Percentiles rank a stretch among this genome's conserved stretches.
Evolutionary conservation across 345 rosid species (phyloP).

Genomic region (Syzygium aromaticum): DNA sequence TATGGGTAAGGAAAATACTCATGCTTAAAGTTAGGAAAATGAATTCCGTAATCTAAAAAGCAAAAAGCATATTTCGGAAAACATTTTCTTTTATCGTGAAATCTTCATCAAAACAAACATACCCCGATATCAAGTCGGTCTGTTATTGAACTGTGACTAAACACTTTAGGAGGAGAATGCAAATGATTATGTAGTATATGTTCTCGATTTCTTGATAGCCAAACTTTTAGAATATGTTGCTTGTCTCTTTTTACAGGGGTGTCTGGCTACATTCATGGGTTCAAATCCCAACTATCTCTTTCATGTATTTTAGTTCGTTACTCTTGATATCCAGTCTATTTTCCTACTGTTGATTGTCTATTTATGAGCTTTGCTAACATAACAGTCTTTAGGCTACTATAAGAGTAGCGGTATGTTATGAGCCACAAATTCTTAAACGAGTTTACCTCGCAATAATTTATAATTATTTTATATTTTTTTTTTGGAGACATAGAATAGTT

Average conservation of each 20-base stretch:
- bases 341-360: not conserved
- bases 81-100: not conserved
- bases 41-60: not conserved
- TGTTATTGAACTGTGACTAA: not conserved
- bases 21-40: not conserved
- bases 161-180: not conserved
- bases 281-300: not conserved
- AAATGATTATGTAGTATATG: not conserved
- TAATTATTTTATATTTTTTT: too few relatives aligned
- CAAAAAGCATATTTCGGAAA: not conserved
- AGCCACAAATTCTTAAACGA: too few relatives aligned
- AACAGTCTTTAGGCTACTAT: too few relatives aligned
- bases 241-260: not conserved
- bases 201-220: not conserved
- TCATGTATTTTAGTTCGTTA: not conserved
- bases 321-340: not conserved
- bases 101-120: not conserved
- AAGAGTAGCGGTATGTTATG: too few relatives aligned
- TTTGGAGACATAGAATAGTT: too few relatives aligned
- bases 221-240: not conserved
- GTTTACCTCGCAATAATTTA: too few relatives aligned
- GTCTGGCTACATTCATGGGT: not conserved
- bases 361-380: not conserved
- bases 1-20: not conserved
- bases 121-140: not conserved